These are phyloP conservation scores for Lycium ferocissimum DNA, from an alignment of 257 asterid genomes.

Conservation along the genomic window DNA sequence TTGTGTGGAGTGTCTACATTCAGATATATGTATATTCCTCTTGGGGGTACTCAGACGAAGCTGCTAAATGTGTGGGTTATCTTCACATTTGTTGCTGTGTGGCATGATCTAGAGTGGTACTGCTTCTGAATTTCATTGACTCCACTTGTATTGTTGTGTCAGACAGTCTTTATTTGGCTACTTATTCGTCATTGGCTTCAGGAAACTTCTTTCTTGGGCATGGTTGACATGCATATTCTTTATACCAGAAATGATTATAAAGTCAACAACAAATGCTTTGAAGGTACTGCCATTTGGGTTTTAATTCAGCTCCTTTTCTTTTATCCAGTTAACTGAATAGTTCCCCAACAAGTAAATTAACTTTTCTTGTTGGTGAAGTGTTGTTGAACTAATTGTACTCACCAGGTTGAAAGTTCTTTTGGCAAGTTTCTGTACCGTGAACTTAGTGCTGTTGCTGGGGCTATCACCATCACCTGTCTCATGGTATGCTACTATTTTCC, in stretches of 20 bases:
- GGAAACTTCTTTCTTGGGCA: constrained; percentile 99
- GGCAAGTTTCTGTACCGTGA: constrained; percentile 74
- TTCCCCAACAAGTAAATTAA: constrained; percentile 6
- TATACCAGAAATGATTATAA: constrained; percentile 88
- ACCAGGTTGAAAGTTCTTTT: constrained; percentile 73
- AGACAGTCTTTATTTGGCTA: constrained; percentile 29
- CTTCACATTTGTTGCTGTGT: constrained; percentile 95
- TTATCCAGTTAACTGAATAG: not conserved
- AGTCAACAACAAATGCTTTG: constrained; percentile 65
- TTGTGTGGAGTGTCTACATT: constrained; percentile 25
- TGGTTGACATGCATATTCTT: constrained; percentile 97
- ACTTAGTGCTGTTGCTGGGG: constrained; percentile 94
- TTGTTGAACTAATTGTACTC: constrained; percentile 17
- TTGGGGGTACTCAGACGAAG: constrained; percentile 88
- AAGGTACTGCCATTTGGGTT: constrained; percentile 54
- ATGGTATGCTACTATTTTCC: constrained; percentile 66
- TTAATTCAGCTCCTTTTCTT: constrained; percentile 25
- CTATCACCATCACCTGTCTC: constrained; percentile 91
- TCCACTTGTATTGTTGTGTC: constrained; percentile 31
- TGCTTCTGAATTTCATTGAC: constrained; percentile 22
- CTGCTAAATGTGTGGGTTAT: constrained; percentile 93
- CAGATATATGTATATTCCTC: constrained; percentile 94
- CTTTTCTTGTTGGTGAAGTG: constrained; percentile 35
- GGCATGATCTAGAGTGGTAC: constrained; percentile 99
- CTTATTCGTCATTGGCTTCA: constrained; percentile 45